Percentiles rank a stretch among this genome's conserved stretches.
phyloP scores from a whole-genome alignment of 768 basidiomycete species.

The Leccinum arenicola region DNA sequence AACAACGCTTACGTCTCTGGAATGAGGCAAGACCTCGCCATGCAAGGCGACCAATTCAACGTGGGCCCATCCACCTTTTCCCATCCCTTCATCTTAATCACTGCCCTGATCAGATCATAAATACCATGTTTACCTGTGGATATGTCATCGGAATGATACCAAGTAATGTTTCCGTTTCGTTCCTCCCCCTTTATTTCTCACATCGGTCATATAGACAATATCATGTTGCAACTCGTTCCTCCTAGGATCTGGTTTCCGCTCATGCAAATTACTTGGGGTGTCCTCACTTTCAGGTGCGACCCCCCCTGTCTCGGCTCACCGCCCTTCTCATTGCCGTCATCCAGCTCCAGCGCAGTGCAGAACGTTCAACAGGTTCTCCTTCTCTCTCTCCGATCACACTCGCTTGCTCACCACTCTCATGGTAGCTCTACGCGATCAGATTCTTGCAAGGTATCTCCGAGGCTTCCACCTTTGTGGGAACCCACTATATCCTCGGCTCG shows the following conservation, averaged over 20 bases:
- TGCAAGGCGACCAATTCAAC: conserved; percentile 65
- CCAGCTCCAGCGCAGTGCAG: conserved; percentile 53
- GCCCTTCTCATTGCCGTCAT: not conserved
- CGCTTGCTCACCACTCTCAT: not conserved
- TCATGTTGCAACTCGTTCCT: conserved; percentile 60
- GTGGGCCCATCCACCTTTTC: conserved; percentile 26
- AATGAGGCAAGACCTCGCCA: conserved; percentile 69
- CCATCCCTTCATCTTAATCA: not conserved
- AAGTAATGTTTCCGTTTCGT: conserved; percentile 35
- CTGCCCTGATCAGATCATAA: conserved; percentile 46
- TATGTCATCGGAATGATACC: conserved; percentile 76
- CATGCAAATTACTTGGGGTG: conserved; percentile 65
- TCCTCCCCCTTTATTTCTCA: not conserved
- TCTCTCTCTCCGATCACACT: not conserved
- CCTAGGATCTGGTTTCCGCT: conserved; percentile 65
- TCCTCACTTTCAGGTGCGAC: conserved; percentile 59
- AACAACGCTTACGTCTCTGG: conserved; percentile 78
- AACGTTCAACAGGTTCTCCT: conserved; percentile 52
- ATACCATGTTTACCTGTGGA: conserved; percentile 70
- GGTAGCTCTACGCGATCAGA: conserved; percentile 62
- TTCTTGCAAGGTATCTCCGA: conserved; percentile 75
- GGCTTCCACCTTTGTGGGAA: conserved; percentile 74
- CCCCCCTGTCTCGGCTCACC: not conserved
- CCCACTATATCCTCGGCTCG: conserved; percentile 72
- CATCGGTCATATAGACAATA: conserved; percentile 45